phyloP scores from a whole-genome alignment of 2,329 filamentous ascomycete species.

The Pseudocercospora ulei region DNA sequence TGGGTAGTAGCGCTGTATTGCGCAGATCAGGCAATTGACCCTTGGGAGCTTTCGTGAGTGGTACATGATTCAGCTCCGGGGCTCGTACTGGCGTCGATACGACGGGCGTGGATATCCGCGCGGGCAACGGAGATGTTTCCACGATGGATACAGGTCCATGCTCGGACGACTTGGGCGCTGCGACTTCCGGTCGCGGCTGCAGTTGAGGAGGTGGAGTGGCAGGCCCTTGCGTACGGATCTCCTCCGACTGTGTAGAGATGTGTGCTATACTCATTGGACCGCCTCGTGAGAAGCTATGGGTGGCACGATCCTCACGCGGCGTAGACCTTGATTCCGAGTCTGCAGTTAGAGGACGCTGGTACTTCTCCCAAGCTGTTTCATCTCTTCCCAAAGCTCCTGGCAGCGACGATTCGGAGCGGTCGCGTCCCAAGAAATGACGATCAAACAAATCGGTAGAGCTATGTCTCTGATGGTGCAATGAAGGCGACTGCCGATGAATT shows the following conservation, averaged over 20 bases:
- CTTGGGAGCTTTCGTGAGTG: neutral
- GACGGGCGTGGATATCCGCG: neutral
- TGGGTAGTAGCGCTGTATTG: neutral
- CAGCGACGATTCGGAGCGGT: constrained; percentile 8
- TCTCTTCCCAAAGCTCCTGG: constrained; percentile 11
- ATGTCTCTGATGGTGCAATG: constrained; percentile 10
- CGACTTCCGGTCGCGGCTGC: neutral
- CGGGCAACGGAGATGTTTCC: constrained; percentile 3
- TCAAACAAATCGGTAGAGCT: constrained; percentile 6
- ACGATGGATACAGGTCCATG: neutral
- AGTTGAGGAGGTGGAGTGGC: neutral
- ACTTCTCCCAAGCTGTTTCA: constrained; percentile 14
- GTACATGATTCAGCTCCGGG: neutral
- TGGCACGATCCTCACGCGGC: constrained; percentile 6
- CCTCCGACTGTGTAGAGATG: constrained; percentile 12
- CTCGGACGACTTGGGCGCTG: neutral
- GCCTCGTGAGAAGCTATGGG: constrained; percentile 17
- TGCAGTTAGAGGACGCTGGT: constrained; percentile 14
- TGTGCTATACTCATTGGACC: constrained; percentile 20
- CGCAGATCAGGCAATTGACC: neutral
- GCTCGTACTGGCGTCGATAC: neutral
- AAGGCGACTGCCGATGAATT: neutral
- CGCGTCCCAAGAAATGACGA: constrained; percentile 3
- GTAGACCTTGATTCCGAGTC: constrained; percentile 9
- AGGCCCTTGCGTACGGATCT: neutral